Percentiles rank a stretch among this genome's conserved stretches.
These are phyloP conservation scores for Boechera divaricarpa DNA, from an alignment of 345 rosid genomes.

Conservation along the genomic window DNA sequence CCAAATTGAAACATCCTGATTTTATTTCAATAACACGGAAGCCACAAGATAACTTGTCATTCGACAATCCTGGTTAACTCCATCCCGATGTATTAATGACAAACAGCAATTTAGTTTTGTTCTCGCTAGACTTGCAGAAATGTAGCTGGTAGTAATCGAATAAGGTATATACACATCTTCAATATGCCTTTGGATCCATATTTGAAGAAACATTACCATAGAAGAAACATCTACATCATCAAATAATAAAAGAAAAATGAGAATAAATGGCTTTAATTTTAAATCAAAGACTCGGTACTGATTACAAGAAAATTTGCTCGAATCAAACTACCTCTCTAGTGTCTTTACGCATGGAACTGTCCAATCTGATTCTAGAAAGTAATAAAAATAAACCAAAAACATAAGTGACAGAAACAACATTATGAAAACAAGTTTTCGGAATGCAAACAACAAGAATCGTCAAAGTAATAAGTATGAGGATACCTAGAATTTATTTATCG, in stretches of 20 bases:
- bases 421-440: not conserved
- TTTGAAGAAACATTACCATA: slow-evolving; percentile 89
- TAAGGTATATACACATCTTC: slow-evolving; percentile 61
- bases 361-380: slow-evolving; percentile 60
- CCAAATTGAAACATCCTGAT: no score
- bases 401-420: slow-evolving; percentile 16
- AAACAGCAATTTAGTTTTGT: slow-evolving; percentile 63
- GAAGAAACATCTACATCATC: slow-evolving; percentile 67
- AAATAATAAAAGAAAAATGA: not conserved
- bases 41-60: no score
- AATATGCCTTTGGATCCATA: slow-evolving; percentile 78
- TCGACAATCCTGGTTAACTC: slow-evolving; percentile 13
- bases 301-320: not conserved
- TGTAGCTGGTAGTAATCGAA: slow-evolving; percentile 65
- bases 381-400: not conserved
- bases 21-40: no score
- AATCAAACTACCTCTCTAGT: slow-evolving; percentile 74
- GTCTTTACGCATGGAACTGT: slow-evolving; percentile 87
- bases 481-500: no score
- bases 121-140: slow-evolving; percentile 52
- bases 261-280: not conserved
- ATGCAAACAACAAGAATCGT: not conserved
- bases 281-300: not conserved
- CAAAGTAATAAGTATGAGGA: not conserved
- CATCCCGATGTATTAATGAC: slow-evolving; percentile 94